Evolutionary conservation across 139 green algal genomes (phyloP).

Genomic region (Auxenochlorella pyrenoidosa): DNA sequence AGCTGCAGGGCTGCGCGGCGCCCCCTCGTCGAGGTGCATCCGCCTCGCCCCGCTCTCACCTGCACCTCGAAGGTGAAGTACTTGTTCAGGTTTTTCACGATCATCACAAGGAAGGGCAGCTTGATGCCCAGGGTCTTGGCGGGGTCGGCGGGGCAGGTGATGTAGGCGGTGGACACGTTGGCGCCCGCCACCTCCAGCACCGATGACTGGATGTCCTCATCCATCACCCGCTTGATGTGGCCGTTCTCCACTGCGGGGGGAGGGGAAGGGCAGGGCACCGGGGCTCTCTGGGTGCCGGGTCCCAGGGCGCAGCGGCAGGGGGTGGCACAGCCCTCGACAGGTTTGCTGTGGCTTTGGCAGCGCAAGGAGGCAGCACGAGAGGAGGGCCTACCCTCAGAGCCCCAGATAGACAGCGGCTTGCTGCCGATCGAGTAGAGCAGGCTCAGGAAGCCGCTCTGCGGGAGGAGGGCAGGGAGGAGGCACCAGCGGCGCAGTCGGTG

Average conservation of each 20-base stretch:
- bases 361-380: not conserved
- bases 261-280: not conserved
- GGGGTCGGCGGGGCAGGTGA: constrained; percentile 93
- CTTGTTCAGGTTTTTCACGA: constrained; percentile 98
- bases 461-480: not conserved
- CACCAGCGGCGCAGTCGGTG: not conserved
- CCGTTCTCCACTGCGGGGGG: constrained; percentile 87
- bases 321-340: not conserved
- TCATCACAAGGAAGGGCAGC: constrained; percentile 97
- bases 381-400: constrained; percentile 77
- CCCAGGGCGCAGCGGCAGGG: too few relatives aligned
- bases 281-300: not conserved
- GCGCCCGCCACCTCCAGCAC: constrained; percentile 93
- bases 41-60: too few relatives aligned
- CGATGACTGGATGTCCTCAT: constrained; percentile 95
- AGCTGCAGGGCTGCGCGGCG: too few relatives aligned
- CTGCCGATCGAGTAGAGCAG: constrained; percentile 97
- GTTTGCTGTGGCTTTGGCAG: not conserved
- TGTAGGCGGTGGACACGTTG: constrained; percentile 94
- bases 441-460: constrained; percentile 83
- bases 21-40: too few relatives aligned
- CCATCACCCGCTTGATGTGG: constrained; percentile 96
- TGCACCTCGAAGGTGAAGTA: constrained; percentile 98
- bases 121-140: constrained; percentile 95
- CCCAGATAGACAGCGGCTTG: constrained; percentile 97